phyloP scores from a whole-genome alignment of 2,329 filamentous ascomycete species.

The Ilyonectria sp. region DNA sequence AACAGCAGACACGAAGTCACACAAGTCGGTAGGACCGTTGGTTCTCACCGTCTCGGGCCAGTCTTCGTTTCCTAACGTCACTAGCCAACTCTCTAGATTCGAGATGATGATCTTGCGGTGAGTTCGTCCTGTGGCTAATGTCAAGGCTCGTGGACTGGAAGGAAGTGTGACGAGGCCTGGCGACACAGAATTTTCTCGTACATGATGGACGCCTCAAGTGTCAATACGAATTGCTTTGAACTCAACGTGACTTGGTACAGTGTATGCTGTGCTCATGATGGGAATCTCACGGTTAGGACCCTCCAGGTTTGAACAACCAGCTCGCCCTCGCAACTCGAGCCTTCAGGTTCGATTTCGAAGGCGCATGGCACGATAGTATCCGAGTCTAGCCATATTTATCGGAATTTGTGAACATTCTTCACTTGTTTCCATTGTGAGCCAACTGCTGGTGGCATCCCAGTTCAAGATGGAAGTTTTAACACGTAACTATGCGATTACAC shows the following conservation, averaged over 20 bases:
- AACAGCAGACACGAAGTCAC: constrained; percentile 47
- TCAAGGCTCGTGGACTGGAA: not conserved
- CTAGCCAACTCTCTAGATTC: not conserved
- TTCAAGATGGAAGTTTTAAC: too few species aligned
- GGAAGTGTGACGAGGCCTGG: not conserved
- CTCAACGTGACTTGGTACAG: not conserved
- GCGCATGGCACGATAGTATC: too few species aligned
- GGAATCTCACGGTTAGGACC: not conserved
- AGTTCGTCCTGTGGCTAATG: not conserved
- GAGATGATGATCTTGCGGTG: not conserved
- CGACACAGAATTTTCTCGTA: not conserved
- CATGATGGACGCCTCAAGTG: not conserved
- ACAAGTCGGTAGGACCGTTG: constrained; percentile 40
- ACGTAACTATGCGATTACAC: too few species aligned
- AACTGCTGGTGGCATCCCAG: too few species aligned
- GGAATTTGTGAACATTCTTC: too few species aligned
- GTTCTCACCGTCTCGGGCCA: not conserved
- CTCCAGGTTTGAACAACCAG: not conserved
- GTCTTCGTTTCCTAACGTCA: not conserved
- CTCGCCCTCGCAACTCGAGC: not conserved
- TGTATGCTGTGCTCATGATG: not conserved
- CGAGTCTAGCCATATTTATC: too few species aligned
- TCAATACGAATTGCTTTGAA: not conserved
- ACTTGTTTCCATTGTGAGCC: too few species aligned
- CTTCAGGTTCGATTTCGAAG: not conserved